Conservation (phyloP, 2,329 filamentous ascomycete genomes). For the Ilyonectria destructans region DNA sequence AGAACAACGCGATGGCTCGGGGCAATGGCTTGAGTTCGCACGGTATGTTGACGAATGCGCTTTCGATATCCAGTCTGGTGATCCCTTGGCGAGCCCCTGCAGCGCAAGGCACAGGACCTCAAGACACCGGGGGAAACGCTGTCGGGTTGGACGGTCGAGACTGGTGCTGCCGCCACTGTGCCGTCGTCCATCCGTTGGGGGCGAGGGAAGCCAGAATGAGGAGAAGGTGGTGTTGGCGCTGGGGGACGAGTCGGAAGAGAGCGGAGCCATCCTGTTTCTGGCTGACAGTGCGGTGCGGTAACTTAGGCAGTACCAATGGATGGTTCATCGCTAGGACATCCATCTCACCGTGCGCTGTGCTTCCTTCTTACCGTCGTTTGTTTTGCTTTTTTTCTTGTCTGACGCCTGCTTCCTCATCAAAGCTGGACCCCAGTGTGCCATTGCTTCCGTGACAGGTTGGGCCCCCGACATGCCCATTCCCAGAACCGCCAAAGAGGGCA, state of each 20-base stretch:
- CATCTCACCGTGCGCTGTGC: not conserved
- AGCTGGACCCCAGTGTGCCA: not conserved
- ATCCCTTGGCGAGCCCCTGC: slow-evolving; percentile 8
- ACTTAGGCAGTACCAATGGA: not conserved
- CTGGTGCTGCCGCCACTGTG: not conserved
- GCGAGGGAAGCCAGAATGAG: not conserved
- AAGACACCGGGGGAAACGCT: slow-evolving; percentile 3
- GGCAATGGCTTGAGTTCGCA: slow-evolving; percentile 1
- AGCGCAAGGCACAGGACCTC: not conserved
- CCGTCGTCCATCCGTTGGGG: not conserved
- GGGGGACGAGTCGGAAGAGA: not conserved
- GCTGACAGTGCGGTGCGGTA: not conserved
- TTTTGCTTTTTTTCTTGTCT: not conserved
- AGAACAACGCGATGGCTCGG: slow-evolving; percentile 11
- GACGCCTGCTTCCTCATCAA: not conserved
- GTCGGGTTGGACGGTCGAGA: slow-evolving; percentile 9
- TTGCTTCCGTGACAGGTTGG: not conserved
- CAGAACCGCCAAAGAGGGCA: slow-evolving; percentile 20
- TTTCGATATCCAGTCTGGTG: not conserved
- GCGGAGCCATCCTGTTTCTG: not conserved
- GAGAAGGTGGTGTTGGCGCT: slow-evolving; percentile 5
- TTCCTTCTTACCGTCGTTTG: not conserved
- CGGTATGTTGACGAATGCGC: not conserved
- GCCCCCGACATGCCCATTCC: not conserved
- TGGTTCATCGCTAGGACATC: slow-evolving; percentile 2